These are phyloP conservation scores for Phaffomyces opuntiae DNA, from an alignment of 805 yeast species.

Conservation along the genomic window DNA sequence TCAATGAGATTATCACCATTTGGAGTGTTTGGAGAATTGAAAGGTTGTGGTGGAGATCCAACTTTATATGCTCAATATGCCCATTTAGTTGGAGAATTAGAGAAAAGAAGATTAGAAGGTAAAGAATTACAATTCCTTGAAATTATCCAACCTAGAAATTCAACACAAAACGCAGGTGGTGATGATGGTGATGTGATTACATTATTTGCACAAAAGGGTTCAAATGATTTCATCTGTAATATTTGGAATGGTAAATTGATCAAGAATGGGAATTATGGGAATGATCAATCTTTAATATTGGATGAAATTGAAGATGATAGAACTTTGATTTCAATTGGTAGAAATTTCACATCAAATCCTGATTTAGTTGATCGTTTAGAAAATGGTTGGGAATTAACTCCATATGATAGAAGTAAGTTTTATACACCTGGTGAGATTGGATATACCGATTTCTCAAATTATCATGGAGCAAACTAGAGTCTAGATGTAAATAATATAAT, in stretches of 20 bases:
- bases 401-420: slow-evolving; percentile 31
- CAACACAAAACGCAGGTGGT: not conserved
- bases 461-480: not conserved
- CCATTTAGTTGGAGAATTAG: slow-evolving; percentile 26
- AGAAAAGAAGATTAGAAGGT: slow-evolving; percentile 2
- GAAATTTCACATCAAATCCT: slow-evolving; percentile 38
- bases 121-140: slow-evolving; percentile 29
- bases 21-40: slow-evolving; percentile 32
- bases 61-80: slow-evolving; percentile 17
- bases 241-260: slow-evolving; percentile 19
- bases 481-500: not conserved
- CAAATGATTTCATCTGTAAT: slow-evolving; percentile 9
- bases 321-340: slow-evolving; percentile 29
- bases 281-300: not conserved
- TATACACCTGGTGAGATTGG: slow-evolving; percentile 8
- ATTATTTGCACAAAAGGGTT: not conserved
- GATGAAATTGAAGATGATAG: slow-evolving; percentile 7
- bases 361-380: slow-evolving; percentile 32
- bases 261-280: slow-evolving; percentile 4
- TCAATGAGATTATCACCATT: slow-evolving; percentile 47
- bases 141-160: slow-evolving; percentile 19
- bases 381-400: slow-evolving; percentile 28
- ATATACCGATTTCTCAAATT: slow-evolving; percentile 6
- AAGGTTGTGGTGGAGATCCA: slow-evolving; percentile 21
- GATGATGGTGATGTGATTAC: not conserved